Conservation (phyloP, 768 basidiomycete genomes). For the Pholiota molesta region DNA sequence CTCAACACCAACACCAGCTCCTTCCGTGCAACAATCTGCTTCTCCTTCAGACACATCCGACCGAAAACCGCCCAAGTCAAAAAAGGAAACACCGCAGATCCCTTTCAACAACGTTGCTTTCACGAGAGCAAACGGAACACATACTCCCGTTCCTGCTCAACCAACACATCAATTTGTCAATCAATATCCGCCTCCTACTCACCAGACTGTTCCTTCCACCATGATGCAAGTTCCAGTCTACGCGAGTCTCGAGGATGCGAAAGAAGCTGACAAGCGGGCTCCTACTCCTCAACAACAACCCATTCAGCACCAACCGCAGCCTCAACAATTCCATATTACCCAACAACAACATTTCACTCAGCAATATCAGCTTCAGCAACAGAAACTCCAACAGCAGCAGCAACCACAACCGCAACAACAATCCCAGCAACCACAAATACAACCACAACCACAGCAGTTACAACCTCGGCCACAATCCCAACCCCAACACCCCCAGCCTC, state of each 20-base stretch:
- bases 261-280: constrained; percentile 38
- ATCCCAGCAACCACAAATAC: constrained; percentile 12
- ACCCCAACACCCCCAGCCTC: constrained; percentile 22
- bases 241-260: constrained; percentile 36
- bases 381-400: constrained; percentile 14
- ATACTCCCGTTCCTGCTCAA: constrained; percentile 36
- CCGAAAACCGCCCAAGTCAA: constrained; percentile 23
- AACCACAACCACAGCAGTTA: constrained; percentile 16
- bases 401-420: constrained; percentile 13
- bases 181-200: constrained; percentile 32
- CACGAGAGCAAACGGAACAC: constrained; percentile 31
- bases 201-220: constrained; percentile 26
- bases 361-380: constrained; percentile 13
- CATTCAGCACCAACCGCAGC: constrained; percentile 17
- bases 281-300: constrained; percentile 37
- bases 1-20: constrained; percentile 33
- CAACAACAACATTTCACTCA: constrained; percentile 11
- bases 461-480: constrained; percentile 20
- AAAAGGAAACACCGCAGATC: constrained; percentile 31
- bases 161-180: constrained; percentile 38
- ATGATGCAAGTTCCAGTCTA: constrained; percentile 43
- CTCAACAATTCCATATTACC: constrained; percentile 28
- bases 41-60: constrained; percentile 35
- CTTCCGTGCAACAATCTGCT: constrained; percentile 31
- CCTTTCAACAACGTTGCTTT: constrained; percentile 30